These are phyloP conservation scores for Fusarium sacchari DNA, from an alignment of 2,329 filamentous ascomycete species.

Conservation along the genomic window DNA sequence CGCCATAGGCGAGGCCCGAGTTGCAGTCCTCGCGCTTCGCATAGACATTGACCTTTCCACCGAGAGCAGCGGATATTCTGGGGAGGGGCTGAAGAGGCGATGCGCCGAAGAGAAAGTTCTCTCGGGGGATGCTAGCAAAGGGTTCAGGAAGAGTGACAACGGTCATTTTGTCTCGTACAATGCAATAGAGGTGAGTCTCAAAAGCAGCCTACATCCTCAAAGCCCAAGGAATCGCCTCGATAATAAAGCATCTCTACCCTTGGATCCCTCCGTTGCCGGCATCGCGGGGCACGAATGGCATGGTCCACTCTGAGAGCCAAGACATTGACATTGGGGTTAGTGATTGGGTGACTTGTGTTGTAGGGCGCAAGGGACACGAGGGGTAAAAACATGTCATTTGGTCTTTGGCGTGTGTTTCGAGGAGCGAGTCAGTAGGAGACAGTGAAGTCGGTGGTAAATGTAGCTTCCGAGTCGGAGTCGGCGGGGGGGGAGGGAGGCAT, in stretches of 20 bases:
- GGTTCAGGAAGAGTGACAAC: slow-evolving; percentile 64
- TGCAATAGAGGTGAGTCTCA: not conserved
- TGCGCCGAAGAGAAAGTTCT: slow-evolving; percentile 71
- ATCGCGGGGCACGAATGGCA: slow-evolving; percentile 25
- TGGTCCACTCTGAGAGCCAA: slow-evolving; percentile 28
- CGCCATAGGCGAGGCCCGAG: slow-evolving; percentile 72
- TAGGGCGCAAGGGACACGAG: slow-evolving; percentile 39
- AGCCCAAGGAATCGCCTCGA: not conserved
- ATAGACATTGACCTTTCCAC: slow-evolving; percentile 69
- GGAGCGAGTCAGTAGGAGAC: slow-evolving; percentile 21
- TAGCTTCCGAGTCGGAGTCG: slow-evolving; percentile 21
- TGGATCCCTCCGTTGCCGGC: slow-evolving; percentile 28
- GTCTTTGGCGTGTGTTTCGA: not conserved
- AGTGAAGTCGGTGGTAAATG: slow-evolving; percentile 26
- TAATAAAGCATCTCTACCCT: not conserved
- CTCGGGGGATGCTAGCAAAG: slow-evolving; percentile 70
- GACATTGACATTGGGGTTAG: not conserved
- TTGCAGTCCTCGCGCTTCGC: slow-evolving; percentile 79
- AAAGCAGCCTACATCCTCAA: not conserved
- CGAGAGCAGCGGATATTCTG: slow-evolving; percentile 70
- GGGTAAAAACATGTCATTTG: slow-evolving; percentile 26
- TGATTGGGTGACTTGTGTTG: slow-evolving; percentile 19
- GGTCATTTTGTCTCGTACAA: slow-evolving; percentile 39
- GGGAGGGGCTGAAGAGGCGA: slow-evolving; percentile 75
- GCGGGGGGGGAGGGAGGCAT: not conserved